A percentile compares a stretch with the other conserved stretches of the same genome.
These are phyloP conservation scores for Tympanopsis confertula DNA, from an alignment of 2,329 filamentous ascomycete species.

Conservation along the genomic window DNA sequence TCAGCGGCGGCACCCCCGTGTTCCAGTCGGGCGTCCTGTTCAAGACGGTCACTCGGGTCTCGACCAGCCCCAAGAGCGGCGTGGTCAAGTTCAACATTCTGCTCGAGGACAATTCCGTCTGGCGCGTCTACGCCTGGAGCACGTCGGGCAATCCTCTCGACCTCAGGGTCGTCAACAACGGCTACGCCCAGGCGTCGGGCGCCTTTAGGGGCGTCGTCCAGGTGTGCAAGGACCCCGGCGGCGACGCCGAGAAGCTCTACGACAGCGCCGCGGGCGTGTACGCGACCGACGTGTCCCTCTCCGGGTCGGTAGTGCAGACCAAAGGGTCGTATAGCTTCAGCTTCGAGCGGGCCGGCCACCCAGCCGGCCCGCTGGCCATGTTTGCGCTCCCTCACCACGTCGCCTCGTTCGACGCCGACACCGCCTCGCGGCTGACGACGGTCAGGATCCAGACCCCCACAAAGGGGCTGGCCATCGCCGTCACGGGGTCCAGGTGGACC, in stretches of 20 bases:
- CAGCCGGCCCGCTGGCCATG: slow-evolving; percentile 57
- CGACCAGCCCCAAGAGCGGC: slow-evolving; percentile 44
- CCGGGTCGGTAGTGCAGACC: slow-evolving; percentile 45
- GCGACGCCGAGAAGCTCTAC: slow-evolving; percentile 53
- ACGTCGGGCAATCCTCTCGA: slow-evolving; percentile 47
- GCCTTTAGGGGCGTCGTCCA: slow-evolving; percentile 73
- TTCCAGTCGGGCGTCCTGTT: slow-evolving; percentile 70
- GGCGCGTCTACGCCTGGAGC: slow-evolving; percentile 69
- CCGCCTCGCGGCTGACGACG: slow-evolving; percentile 32
- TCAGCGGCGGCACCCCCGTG: slow-evolving; percentile 56
- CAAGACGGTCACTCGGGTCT: slow-evolving; percentile 47
- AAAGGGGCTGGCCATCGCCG: slow-evolving; percentile 67
- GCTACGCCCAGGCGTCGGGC: slow-evolving; percentile 48
- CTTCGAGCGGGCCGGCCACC: slow-evolving; percentile 61
- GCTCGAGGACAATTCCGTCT: slow-evolving; percentile 61
- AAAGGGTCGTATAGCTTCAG: slow-evolving; percentile 62
- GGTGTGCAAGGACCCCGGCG: slow-evolving; percentile 62
- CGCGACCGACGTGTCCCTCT: slow-evolving; percentile 49
- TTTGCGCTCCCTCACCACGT: slow-evolving; percentile 82
- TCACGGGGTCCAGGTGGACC: slow-evolving; percentile 65
- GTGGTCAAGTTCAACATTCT: slow-evolving; percentile 66
- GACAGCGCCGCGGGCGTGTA: slow-evolving; percentile 71
- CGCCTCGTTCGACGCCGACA: slow-evolving; percentile 55
- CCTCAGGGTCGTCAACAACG: slow-evolving; percentile 58
- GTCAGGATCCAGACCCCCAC: slow-evolving; percentile 68